Base-by-base conservation (phyloP, 139 green algal genomes). In the Ettlia oleoabundans region DNA sequence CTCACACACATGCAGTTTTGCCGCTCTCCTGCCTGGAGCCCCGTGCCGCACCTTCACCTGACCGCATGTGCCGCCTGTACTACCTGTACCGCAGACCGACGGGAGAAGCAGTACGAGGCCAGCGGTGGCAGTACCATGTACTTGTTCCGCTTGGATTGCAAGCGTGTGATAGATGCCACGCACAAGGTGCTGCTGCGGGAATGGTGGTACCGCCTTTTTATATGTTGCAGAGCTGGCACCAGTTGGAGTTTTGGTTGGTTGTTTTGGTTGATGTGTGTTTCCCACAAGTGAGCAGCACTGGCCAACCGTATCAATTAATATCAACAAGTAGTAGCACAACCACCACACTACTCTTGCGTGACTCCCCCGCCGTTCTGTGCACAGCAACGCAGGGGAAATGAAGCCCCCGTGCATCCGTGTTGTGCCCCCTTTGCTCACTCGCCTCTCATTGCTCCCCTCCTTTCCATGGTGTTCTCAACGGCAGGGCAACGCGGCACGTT, bases 81-180 rank as follows among this genome's bases (percentile, higher is more conserved):
- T 33, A 51, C 86, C 13, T 58, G 47, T 58, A 15, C 47, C 47
- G 67, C 86, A 65, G 86, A 93, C 35, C n/a, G 81, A 47, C 68
- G 94, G 0, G 93, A 97, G 88, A 82, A 65, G 28, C 43, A 70
- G 70, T 98, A 98, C 87, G 89, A 96, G 88, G 73, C 42, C 7
- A 41, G 53, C 4, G 89, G 92, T 24, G 47, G 82, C 8, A 85
- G 78, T 28, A 89, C 77, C 55, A 91, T 77, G 73, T 96, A 95
- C 81, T 87, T 95, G 52, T 96, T 95, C 83, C 77, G 89, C 2
- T 61, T 96, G 37, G 90, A 93, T 66, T 9, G 42, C 33, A 70
- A 85, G 19, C 82, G 63, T 55, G 86, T 91, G 33, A 85, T 96
- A 24, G 93, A 97, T 67, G 93, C 93, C 35, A 97, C 93, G 0